These are phyloP conservation scores for Tephrocybe sp. DNA, from an alignment of 768 basidiomycete species.

Conservation along the genomic window DNA sequence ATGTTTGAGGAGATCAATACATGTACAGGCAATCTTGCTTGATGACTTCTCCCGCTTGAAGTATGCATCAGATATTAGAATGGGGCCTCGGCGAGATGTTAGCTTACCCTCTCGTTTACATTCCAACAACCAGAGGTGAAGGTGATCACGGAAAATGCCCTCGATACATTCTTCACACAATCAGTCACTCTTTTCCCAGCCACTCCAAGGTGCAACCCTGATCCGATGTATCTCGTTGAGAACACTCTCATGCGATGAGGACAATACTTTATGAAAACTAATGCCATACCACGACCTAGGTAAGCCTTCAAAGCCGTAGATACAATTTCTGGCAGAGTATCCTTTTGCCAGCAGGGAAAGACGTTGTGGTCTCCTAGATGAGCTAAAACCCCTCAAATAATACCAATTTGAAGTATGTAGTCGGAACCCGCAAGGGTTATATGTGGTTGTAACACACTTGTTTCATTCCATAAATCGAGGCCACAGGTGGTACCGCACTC, in stretches of 20 bases:
- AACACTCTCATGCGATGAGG: too few relatives aligned
- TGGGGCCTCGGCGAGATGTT: too few relatives aligned
- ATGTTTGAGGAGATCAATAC: neutral
- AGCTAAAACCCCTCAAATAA: constrained; percentile 9
- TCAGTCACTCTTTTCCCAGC: constrained; percentile 27
- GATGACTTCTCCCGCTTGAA: constrained; percentile 12
- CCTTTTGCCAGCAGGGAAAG: too few relatives aligned
- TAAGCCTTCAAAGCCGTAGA: too few relatives aligned
- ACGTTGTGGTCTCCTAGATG: neutral
- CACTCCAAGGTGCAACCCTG: constrained; percentile 8
- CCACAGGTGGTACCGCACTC: constrained; percentile 14
- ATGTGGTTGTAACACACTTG: constrained; percentile 12
- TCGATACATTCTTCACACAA: constrained; percentile 28
- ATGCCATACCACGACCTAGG: too few relatives aligned
- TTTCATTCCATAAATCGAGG: constrained; percentile 16
- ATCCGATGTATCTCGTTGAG: constrained; percentile 13
- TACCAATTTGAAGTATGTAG: constrained; percentile 14
- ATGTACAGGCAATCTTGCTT: constrained; percentile 26
- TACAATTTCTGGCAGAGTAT: too few relatives aligned
- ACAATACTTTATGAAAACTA: too few relatives aligned
- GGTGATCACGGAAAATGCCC: constrained; percentile 20
- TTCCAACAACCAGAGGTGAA: constrained; percentile 25
- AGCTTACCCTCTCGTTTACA: constrained; percentile 19
- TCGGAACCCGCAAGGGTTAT: neutral
- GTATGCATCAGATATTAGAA: neutral